Conservation (phyloP, 2,329 filamentous ascomycete species). For the Fusarium solani-melongenae region DNA sequence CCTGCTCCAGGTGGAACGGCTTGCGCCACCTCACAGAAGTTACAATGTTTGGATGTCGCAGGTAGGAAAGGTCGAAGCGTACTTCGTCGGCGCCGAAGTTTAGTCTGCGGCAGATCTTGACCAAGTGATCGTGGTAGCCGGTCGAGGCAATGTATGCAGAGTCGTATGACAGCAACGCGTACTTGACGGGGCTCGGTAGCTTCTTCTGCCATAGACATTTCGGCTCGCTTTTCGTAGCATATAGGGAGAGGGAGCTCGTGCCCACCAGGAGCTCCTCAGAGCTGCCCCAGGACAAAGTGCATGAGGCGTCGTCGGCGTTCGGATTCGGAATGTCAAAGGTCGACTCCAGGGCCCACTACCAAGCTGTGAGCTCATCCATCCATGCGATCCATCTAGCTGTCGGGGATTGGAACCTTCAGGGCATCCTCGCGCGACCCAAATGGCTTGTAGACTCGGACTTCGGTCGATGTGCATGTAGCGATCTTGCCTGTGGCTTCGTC, state of each 20-base stretch:
- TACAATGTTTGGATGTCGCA: constrained; percentile 85
- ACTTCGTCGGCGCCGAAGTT: constrained; percentile 86
- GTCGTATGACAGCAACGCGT: constrained; percentile 85
- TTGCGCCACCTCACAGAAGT: constrained; percentile 88
- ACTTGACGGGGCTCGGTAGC: constrained; percentile 78
- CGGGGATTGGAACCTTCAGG: constrained; percentile 70
- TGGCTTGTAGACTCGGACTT: constrained; percentile 83
- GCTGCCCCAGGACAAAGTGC: constrained; percentile 83
- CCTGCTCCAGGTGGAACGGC: constrained; percentile 80
- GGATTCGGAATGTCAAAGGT: constrained; percentile 60
- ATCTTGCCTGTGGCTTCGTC: constrained; percentile 89
- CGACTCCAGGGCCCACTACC: constrained; percentile 73
- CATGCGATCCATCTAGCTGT: background rate
- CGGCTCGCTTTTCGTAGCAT: constrained; percentile 61
- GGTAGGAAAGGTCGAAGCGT: constrained; percentile 89
- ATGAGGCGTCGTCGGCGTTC: constrained; percentile 49
- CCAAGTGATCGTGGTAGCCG: constrained; percentile 80
- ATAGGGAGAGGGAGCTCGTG: constrained; percentile 76
- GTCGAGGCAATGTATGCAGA: constrained; percentile 87
- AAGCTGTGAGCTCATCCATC: constrained; percentile 36
- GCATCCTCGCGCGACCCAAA: constrained; percentile 76
- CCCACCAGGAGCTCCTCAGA: constrained; percentile 87
- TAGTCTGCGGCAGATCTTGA: constrained; percentile 92
- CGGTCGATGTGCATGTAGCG: constrained; percentile 74
- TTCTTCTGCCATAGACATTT: constrained; percentile 77